A percentile compares a stretch with the other conserved stretches of the same genome.
These are phyloP conservation scores for Lactarius hatsudake DNA, from an alignment of 768 basidiomycete species.

Conservation along the genomic window DNA sequence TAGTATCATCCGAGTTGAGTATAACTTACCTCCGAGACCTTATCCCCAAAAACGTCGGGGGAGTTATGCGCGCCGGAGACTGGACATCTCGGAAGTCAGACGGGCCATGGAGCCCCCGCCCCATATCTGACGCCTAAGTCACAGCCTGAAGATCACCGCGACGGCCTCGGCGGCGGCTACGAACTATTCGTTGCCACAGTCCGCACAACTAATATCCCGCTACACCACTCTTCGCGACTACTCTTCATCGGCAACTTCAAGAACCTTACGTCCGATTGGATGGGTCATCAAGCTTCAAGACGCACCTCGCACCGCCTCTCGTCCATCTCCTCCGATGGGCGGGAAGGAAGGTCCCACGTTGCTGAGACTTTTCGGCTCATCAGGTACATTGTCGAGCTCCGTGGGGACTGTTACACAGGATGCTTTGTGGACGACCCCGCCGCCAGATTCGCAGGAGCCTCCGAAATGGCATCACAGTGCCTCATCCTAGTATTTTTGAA, in stretches of 20 bases:
- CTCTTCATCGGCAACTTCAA: constrained; percentile 9
- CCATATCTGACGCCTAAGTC: background rate
- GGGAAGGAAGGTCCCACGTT: constrained; percentile 1
- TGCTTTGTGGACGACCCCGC: no score
- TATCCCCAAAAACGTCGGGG: background rate
- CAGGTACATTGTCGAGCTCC: background rate
- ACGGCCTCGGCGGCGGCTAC: constrained; percentile 5
- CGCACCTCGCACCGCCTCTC: constrained; percentile 14
- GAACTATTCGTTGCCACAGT: constrained; percentile 12
- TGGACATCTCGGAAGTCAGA: constrained; percentile 1
- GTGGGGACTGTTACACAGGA: background rate
- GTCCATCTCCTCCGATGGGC: constrained; percentile 31
- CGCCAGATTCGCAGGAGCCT: no score
- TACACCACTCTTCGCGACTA: constrained; percentile 1
- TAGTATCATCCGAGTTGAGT: no score
- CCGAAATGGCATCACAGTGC: no score
- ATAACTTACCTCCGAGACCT: no score
- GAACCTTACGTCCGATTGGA: constrained; percentile 7
- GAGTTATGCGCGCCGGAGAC: constrained; percentile 8
- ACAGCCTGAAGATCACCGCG: no score
- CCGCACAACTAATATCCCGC: background rate
- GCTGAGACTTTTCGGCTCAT: background rate
- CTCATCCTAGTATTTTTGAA: no score
- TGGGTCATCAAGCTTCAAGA: background rate
- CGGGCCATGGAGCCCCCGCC: constrained; percentile 4